phyloP scores from a whole-genome alignment of 495 filamentous ascomycete species.

The Collariella sp. region DNA sequence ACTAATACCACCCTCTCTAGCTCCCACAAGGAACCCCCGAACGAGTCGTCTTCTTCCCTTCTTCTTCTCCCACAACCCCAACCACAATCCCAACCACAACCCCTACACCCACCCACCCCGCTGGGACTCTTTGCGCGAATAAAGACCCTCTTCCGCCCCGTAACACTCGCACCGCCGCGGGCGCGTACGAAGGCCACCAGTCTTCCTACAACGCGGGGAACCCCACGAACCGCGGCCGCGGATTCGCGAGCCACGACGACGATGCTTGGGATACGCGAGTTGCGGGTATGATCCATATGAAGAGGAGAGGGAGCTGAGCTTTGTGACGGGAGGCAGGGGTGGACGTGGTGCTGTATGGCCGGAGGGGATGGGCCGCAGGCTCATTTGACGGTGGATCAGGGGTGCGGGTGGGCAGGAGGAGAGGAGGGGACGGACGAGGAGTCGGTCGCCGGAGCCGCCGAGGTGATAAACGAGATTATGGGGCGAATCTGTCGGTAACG shows the following conservation, averaged over 20 bases:
- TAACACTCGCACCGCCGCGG: constrained; percentile 46
- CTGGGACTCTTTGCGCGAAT: too few relatives aligned
- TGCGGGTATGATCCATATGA: constrained; percentile 50
- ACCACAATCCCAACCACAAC: too few relatives aligned
- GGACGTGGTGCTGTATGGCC: constrained; percentile 16
- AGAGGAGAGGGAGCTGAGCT: constrained; percentile 55
- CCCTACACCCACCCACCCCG: too few relatives aligned
- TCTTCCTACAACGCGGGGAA: constrained; percentile 11
- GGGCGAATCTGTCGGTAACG: constrained; percentile 48
- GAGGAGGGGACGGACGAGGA: constrained; percentile 27
- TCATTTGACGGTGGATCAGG: constrained; percentile 29
- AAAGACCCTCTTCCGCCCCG: constrained; percentile 39
- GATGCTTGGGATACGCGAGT: constrained; percentile 66
- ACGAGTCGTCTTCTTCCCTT: too few relatives aligned
- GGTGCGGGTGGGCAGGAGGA: constrained; percentile 15
- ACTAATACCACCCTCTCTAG: too few relatives aligned
- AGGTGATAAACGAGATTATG: not conserved
- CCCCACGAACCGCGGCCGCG: constrained; percentile 25
- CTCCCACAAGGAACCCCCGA: too few relatives aligned
- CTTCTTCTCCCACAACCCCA: too few relatives aligned
- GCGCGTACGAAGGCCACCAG: constrained; percentile 54
- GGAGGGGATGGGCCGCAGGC: constrained; percentile 41
- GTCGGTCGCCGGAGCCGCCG: constrained; percentile 20
- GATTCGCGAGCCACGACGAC: constrained; percentile 53
- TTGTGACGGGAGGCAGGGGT: constrained; percentile 13